phyloP scores from a whole-genome alignment of 768 basidiomycete species.

The Gymnopilus junonius region DNA sequence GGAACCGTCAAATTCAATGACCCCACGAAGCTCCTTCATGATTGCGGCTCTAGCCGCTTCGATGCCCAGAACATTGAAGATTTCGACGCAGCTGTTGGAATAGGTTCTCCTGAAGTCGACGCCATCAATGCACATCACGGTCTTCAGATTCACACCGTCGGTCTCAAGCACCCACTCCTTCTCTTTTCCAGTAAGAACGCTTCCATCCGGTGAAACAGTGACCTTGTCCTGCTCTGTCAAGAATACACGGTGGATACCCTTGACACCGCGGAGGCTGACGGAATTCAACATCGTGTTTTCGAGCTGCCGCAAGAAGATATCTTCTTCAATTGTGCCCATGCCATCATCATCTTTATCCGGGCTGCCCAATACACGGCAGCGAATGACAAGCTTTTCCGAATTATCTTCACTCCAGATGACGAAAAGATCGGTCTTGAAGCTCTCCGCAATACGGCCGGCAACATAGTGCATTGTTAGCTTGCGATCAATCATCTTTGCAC shows the following conservation, averaged over 20 bases:
- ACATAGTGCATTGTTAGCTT: constrained; percentile 96
- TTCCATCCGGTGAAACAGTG: constrained; percentile 64
- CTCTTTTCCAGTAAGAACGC: constrained; percentile 62
- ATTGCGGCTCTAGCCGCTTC: constrained; percentile 96
- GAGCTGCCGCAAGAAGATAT: constrained; percentile 93
- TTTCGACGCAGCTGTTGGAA: constrained; percentile 96
- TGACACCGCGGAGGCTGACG: constrained; percentile 93
- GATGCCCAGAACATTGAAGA: constrained; percentile 94
- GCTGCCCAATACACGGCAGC: constrained; percentile 89
- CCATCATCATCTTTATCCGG: constrained; percentile 87
- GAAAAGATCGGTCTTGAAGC: constrained; percentile 94
- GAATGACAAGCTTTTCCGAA: constrained; percentile 95
- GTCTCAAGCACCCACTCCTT: constrained; percentile 98
- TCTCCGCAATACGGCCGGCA: constrained; percentile 90
- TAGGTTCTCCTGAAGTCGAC: constrained; percentile 94
- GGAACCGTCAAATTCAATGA: constrained; percentile 99
- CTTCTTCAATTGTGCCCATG: constrained; percentile 80
- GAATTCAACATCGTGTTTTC: constrained; percentile 97
- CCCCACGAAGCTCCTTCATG: constrained; percentile 90
- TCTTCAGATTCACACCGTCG: constrained; percentile 94
- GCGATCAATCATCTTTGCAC: constrained; percentile 97
- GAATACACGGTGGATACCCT: constrained; percentile 90
- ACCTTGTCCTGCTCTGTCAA: constrained; percentile 87
- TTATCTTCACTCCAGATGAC: constrained; percentile 99
- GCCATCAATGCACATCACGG: constrained; percentile 93